Evolutionary conservation across 2,329 filamentous ascomycete genomes (phyloP).

Genomic region (Cladophialophora bantiana): DNA sequence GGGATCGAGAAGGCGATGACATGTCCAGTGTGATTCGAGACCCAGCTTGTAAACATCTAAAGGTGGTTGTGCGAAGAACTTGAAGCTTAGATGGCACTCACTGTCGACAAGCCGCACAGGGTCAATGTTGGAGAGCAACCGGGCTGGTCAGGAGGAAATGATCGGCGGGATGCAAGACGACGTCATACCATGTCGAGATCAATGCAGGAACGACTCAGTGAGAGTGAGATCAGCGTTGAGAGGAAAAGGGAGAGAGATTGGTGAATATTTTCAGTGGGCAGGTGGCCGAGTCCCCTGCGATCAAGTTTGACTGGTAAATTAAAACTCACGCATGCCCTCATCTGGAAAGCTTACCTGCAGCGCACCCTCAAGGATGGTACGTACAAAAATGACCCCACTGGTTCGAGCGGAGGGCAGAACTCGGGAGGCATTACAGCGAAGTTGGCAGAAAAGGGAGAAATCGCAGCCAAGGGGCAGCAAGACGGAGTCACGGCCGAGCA

Average conservation of each 20-base stretch:
- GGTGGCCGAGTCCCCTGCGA: not conserved
- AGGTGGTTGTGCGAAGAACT: not conserved
- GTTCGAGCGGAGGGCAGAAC: not conserved
- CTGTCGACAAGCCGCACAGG: not conserved
- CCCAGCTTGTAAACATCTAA: not conserved
- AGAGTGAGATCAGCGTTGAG: constrained; percentile 8
- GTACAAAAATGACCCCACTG: not conserved
- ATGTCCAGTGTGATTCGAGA: constrained; percentile 9
- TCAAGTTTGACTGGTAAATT: not conserved
- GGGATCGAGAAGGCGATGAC: constrained; percentile 42
- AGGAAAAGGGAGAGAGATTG: not conserved
- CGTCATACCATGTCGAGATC: constrained; percentile 26
- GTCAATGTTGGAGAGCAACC: not conserved
- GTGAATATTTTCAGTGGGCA: not conserved
- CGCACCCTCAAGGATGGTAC: not conserved
- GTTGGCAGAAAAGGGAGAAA: not conserved
- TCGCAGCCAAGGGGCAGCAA: constrained; percentile 4
- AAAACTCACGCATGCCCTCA: too few relatives aligned
- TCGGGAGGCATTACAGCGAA: not conserved
- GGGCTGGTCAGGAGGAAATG: constrained; percentile 6
- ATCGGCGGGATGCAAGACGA: constrained; percentile 18
- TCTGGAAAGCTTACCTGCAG: not conserved
- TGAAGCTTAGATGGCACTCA: not conserved
- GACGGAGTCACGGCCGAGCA: not conserved
- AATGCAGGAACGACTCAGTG: constrained; percentile 32